These are phyloP conservation scores for Boletus reticulatus DNA, from an alignment of 768 basidiomycete genomes.

Conservation along the genomic window DNA sequence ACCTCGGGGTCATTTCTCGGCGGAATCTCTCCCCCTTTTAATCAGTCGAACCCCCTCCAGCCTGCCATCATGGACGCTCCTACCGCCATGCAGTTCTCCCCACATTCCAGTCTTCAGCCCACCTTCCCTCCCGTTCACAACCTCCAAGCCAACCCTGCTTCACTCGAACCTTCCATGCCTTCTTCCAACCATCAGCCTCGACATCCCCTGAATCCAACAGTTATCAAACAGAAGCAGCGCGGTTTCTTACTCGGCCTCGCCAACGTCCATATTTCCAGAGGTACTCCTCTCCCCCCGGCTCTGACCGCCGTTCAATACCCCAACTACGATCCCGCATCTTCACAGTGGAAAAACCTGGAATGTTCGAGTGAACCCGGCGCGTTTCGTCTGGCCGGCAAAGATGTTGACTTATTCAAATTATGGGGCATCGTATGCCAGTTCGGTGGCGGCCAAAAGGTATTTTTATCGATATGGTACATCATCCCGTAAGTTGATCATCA, in stretches of 20 bases:
- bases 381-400: constrained; percentile 68
- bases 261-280: constrained; percentile 52
- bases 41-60: constrained; percentile 32
- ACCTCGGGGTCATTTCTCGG: constrained; percentile 69
- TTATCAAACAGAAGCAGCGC: constrained; percentile 54
- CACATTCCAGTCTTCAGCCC: constrained; percentile 46
- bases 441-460: constrained; percentile 64
- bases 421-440: constrained; percentile 59
- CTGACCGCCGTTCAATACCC: constrained; percentile 61
- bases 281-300: constrained; percentile 70
- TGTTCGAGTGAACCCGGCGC: constrained; percentile 57
- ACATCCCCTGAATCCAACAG: constrained; percentile 32
- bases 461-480: constrained; percentile 24
- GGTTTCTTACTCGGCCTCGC: constrained; percentile 62
- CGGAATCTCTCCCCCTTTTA: constrained; percentile 44
- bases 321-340: constrained; percentile 59
- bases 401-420: constrained; percentile 73
- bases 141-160: constrained; percentile 32
- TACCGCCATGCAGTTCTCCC: constrained; percentile 40
- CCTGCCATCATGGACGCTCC: constrained; percentile 41
- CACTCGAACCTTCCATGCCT: constrained; percentile 46
- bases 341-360: constrained; percentile 68
- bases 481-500: constrained; percentile 11
- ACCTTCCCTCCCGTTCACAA: constrained; percentile 39
- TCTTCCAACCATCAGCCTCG: constrained; percentile 38